phyloP scores from a whole-genome alignment of 2,329 filamentous ascomycete species.

The Fusarium sp. region DNA sequence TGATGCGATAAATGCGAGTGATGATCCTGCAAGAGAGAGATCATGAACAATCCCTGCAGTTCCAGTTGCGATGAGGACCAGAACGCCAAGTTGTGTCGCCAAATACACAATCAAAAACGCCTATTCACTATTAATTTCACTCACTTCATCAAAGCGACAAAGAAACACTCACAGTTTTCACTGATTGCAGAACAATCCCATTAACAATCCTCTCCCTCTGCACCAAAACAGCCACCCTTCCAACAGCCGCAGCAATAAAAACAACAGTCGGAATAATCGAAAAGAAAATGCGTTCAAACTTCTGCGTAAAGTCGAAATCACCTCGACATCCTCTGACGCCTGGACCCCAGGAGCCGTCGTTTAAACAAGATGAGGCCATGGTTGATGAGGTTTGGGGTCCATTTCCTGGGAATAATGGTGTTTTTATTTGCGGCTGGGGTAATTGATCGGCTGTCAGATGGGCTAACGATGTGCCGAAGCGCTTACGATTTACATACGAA shows the following conservation, averaged over 20 bases:
- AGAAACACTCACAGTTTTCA: slow-evolving; percentile 45
- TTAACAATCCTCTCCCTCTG: slow-evolving; percentile 50
- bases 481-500: not conserved
- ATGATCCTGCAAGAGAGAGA: slow-evolving; percentile 45
- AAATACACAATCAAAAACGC: too few relatives aligned
- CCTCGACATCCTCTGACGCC: slow-evolving; percentile 58
- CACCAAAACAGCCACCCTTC: slow-evolving; percentile 49
- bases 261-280: slow-evolving; percentile 55
- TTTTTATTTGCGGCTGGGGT: not conserved
- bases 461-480: slow-evolving; percentile 15
- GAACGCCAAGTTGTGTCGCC: slow-evolving; percentile 48
- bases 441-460: slow-evolving; percentile 22
- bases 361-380: slow-evolving; percentile 45
- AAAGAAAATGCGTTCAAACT: slow-evolving; percentile 61
- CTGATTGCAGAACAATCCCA: slow-evolving; percentile 49
- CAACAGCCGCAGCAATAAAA: slow-evolving; percentile 52
- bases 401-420: not conserved
- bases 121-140: slow-evolving; percentile 25
- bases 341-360: slow-evolving; percentile 57
- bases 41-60: slow-evolving; percentile 26
- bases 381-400: not conserved
- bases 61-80: slow-evolving; percentile 47
- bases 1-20: slow-evolving; percentile 45
- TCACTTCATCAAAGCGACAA: too few relatives aligned
- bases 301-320: slow-evolving; percentile 63